phyloP scores from a whole-genome alignment of 2,329 filamentous ascomycete genomes.

The Aurifilum marmelostoma region DNA sequence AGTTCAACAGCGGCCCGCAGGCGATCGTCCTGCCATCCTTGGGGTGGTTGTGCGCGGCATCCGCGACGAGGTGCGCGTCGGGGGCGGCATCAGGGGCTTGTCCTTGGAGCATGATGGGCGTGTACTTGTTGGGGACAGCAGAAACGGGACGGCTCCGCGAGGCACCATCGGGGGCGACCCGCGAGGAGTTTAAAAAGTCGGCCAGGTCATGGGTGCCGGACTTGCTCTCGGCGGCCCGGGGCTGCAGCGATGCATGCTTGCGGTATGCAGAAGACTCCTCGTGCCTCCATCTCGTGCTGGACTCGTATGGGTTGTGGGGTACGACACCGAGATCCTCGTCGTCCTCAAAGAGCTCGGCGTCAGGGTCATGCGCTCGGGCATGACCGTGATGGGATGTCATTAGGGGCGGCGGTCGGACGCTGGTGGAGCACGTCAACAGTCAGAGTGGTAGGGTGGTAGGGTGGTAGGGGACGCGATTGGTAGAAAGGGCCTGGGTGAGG shows the following conservation, averaged over 20 bases:
- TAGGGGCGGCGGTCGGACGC: background rate
- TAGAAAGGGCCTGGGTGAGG: conserved; percentile 1
- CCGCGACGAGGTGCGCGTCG: conserved; percentile 12
- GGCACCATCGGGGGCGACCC: conserved; percentile 48
- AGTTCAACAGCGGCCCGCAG: conserved; percentile 77
- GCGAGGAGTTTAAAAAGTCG: conserved; percentile 58
- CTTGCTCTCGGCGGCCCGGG: conserved; percentile 43
- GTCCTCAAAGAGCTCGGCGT: conserved; percentile 24
- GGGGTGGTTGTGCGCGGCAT: conserved; percentile 31
- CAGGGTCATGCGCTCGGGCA: conserved; percentile 19
- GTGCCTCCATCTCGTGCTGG: conserved; percentile 63
- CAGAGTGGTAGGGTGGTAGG: conserved; percentile 7
- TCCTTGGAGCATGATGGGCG: conserved; percentile 54
- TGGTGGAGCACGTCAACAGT: conserved; percentile 18
- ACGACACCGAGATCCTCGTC: conserved; percentile 36
- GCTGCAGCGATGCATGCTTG: conserved; percentile 45
- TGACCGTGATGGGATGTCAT: conserved; percentile 24
- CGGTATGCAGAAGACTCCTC: conserved; percentile 63
- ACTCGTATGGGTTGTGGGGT: conserved; percentile 58
- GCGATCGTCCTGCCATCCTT: conserved; percentile 63
- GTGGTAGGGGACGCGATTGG: conserved; percentile 15
- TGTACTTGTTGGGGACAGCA: conserved; percentile 39
- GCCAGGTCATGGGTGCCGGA: conserved; percentile 55
- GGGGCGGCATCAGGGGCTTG: conserved; percentile 38
- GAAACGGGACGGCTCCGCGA: conserved; percentile 22